Conservation (phyloP, 805 yeast genomes). For the Candida bentonensis region DNA sequence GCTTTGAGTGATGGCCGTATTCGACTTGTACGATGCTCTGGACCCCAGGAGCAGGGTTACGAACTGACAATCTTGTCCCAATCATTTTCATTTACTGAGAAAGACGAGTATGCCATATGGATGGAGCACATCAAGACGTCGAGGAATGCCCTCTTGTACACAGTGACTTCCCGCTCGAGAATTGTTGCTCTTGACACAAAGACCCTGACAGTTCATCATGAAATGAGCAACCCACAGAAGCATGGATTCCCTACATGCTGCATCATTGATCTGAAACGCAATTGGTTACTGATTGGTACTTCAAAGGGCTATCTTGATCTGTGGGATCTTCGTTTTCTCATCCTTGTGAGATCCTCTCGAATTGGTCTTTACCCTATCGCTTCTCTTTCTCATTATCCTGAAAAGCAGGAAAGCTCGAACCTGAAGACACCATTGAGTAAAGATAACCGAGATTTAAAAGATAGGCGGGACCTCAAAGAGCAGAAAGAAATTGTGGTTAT, state of each 20-base stretch:
- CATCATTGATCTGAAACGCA: constrained; percentile 34
- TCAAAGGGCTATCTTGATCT: constrained; percentile 55
- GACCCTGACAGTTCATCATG: constrained; percentile 30
- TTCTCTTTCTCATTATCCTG: constrained; percentile 22
- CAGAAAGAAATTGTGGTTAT: background rate
- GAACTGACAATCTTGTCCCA: constrained; percentile 24
- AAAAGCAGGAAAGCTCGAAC: too few species aligned
- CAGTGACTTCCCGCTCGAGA: constrained; percentile 8
- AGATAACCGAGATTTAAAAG: too few species aligned
- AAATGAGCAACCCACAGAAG: constrained; percentile 38
- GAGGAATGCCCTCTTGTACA: constrained; percentile 7
- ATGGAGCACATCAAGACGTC: constrained; percentile 28
- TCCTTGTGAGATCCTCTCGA: constrained; percentile 48
- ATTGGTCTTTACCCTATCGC: constrained; percentile 40
- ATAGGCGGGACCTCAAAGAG: too few species aligned
- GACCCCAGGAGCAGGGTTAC: constrained; percentile 9
- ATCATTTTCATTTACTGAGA: constrained; percentile 24
- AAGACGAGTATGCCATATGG: constrained; percentile 30
- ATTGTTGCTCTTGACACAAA: constrained; percentile 40
- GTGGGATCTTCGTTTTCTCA: constrained; percentile 67
- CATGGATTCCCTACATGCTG: constrained; percentile 59
- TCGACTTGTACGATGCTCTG: background rate
- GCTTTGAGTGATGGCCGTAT: background rate
- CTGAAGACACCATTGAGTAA: too few species aligned
- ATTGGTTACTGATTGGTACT: constrained; percentile 69